Evolutionary conservation across 2,329 filamentous ascomycete species (phyloP).

Genomic region (Pestalotiopsis sp.): DNA sequence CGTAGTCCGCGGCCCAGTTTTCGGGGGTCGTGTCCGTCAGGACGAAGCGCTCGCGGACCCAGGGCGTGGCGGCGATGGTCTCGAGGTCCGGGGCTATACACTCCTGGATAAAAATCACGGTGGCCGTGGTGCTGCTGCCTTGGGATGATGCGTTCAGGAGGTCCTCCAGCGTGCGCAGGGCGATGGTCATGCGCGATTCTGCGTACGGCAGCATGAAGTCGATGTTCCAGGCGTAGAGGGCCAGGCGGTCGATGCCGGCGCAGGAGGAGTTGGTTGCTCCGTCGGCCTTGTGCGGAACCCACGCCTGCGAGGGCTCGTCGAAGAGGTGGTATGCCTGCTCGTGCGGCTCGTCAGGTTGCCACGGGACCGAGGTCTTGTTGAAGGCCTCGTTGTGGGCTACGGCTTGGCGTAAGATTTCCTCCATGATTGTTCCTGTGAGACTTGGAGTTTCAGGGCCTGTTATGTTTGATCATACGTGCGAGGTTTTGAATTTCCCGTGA

Average conservation of each 20-base stretch:
- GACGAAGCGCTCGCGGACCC: constrained; percentile 48
- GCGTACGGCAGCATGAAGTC: constrained; percentile 34
- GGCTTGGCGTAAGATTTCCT: constrained; percentile 23
- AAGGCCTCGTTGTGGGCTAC: constrained; percentile 19
- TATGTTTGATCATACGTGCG: not conserved
- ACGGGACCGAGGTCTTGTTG: constrained; percentile 22
- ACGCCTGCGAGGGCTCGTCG: constrained; percentile 19
- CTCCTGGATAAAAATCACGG: constrained; percentile 54
- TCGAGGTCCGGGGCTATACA: constrained; percentile 46
- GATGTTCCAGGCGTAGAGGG: constrained; percentile 34
- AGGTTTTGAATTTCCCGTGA: not conserved
- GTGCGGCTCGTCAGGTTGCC: constrained; percentile 27
- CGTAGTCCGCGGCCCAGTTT: constrained; percentile 50
- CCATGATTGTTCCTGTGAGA: constrained; percentile 19
- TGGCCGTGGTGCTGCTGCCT: constrained; percentile 24
- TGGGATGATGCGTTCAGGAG: not conserved
- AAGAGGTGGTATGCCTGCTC: constrained; percentile 28
- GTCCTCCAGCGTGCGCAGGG: constrained; percentile 24
- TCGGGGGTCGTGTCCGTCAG: constrained; percentile 45
- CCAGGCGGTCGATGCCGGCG: constrained; percentile 21
- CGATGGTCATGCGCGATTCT: constrained; percentile 27
- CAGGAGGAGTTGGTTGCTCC: not conserved
- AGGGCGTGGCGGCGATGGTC: constrained; percentile 41
- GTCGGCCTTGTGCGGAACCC: constrained; percentile 15
- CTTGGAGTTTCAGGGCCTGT: not conserved